phyloP scores from a whole-genome alignment of 2,329 filamentous ascomycete genomes.

The Fusarium mangiferae region DNA sequence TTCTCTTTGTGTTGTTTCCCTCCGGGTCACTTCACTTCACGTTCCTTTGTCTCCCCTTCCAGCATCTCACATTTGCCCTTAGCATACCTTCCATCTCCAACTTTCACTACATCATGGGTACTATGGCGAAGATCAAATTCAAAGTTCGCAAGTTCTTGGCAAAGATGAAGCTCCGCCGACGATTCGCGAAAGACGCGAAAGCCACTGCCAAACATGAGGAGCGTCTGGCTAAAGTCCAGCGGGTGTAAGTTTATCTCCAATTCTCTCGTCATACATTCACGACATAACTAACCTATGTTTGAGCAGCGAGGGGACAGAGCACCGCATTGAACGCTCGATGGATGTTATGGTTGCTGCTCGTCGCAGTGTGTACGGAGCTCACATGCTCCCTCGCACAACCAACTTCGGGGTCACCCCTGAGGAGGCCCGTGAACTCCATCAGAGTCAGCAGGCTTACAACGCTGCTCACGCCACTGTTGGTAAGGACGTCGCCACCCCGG shows the following conservation, averaged over 20 bases:
- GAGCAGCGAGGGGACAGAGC: not conserved
- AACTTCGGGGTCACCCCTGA: fast-evolving
- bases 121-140: not conserved
- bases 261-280: not conserved
- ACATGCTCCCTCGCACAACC: fast-evolving
- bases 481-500: not conserved
- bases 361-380: fast-evolving
- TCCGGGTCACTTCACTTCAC: not conserved
- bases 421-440: fast-evolving
- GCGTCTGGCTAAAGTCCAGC: fast-evolving
- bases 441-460: fast-evolving
- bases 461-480: fast-evolving
- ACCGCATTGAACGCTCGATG: fast-evolving
- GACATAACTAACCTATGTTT: not conserved
- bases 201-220: not conserved
- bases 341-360: fast-evolving
- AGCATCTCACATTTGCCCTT: constrained; percentile 2
- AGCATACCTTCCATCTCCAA: not conserved
- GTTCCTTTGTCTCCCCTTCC: not conserved
- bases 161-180: fast-evolving
- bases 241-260: constrained; percentile 18
- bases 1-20: not conserved
- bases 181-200: fast-evolving
- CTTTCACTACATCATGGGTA: no score
- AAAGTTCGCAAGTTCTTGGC: fast-evolving